Base-by-base conservation (phyloP, 2,329 filamentous ascomycete species). In the Didymella exigua region DNA sequence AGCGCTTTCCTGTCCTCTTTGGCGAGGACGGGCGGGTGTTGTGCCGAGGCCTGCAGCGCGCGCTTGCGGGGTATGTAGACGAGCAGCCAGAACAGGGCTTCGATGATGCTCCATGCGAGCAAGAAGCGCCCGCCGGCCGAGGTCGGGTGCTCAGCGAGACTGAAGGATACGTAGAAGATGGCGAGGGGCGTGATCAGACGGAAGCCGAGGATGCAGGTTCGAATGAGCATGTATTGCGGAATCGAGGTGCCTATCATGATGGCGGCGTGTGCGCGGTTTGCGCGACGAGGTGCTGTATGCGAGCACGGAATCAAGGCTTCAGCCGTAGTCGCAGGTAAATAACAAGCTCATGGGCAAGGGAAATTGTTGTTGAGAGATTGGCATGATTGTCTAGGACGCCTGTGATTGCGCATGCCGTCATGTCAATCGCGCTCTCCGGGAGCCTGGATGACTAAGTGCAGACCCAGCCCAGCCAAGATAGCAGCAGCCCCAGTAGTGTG, bases 71-170 rank as follows among this genome's bases (percentile, higher is more conserved):
- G 84, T 13, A 84, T 69, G 66, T 81, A 86, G 61, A 83, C 73
- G 42, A 79, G 63, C 18, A 84, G 55, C 69, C 81, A 86, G 71
- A 87, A 86, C 0, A 77, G 64, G 0, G 79, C 71, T 70, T 88
- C 85, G n/a, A 80, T 70, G 21, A 76, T 60, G 41, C 79, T 74
- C 71, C 80, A 81, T 3, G 71, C 61, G 52, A 82, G 73, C 10
- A 83, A 61, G 24, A 75, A 65, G 21, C 66, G 65, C 4, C 67
- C 54, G 26, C 59, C 52, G 11, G 56, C 65, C 4, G 51, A 73
- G n/a, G 70, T 57, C 29, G 70, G 64, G 56, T 63, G 60, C 59
- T 71, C 76, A 18, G 74, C 69, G 47, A 72, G 73, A 50, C 64
- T 68, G 49, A 69, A 61, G 62, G 78, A 62, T 42, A 69, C 72